Percentiles rank a stretch among this genome's conserved stretches.
Evolutionary conservation across 1,284 basidiomycete genomes (phyloP).

Genomic region (Mycena citricolor): DNA sequence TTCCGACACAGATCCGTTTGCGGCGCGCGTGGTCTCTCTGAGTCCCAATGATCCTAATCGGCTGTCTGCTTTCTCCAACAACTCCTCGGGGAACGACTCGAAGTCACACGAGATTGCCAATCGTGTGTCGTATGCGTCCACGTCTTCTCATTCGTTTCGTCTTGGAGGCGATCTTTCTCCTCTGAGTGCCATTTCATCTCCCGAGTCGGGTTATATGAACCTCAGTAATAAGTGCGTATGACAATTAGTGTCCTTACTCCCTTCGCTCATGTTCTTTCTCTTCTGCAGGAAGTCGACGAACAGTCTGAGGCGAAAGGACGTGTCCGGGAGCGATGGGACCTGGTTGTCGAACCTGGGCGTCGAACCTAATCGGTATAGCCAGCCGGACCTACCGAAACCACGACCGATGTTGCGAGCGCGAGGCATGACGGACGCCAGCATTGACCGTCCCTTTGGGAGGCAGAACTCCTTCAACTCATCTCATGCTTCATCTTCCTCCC

Average conservation of each 20-base stretch:
- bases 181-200: slow-evolving; percentile 16
- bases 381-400: slow-evolving; percentile 29
- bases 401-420: slow-evolving; percentile 45
- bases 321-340: neutral
- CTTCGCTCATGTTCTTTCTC: slow-evolving; percentile 7
- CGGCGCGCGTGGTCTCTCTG: slow-evolving; percentile 45
- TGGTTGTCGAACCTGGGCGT: slow-evolving; percentile 9
- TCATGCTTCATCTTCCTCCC: slow-evolving; percentile 6
- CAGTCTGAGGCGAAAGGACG: slow-evolving; percentile 17
- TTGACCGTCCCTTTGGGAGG: slow-evolving; percentile 18
- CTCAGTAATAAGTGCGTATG: slow-evolving; percentile 19
- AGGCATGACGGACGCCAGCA: slow-evolving; percentile 50
- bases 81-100: slow-evolving; percentile 46
- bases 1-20: slow-evolving; percentile 64
- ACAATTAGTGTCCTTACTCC: neutral
- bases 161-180: slow-evolving; percentile 30
- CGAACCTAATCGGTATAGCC: slow-evolving; percentile 31
- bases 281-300: slow-evolving; percentile 14
- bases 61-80: slow-evolving; percentile 53
- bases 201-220: slow-evolving; percentile 25
- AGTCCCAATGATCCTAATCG: slow-evolving; percentile 42
- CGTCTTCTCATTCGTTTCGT: slow-evolving; percentile 42
- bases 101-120: slow-evolving; percentile 35
- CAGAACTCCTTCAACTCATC: slow-evolving; percentile 14
- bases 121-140: slow-evolving; percentile 55